Evolutionary conservation across 176 grass and related monocot genomes (phyloP), one percentile per base, ranked within the genome.

Genomic region (Raddia distichophylla): DNA sequence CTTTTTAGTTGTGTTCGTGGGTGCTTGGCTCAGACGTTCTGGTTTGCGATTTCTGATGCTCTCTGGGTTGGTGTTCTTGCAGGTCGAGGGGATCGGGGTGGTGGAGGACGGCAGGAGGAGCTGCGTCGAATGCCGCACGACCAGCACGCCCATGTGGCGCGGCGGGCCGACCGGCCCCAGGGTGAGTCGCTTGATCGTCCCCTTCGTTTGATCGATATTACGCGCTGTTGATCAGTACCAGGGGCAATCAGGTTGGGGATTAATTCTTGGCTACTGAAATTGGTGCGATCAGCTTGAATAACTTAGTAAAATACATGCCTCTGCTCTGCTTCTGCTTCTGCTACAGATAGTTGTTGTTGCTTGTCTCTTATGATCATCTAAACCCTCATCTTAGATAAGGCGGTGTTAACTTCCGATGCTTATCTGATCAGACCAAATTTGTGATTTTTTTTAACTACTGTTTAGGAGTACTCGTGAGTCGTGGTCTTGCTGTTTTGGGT

Each of bases 81-180:
- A 86, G 86, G 82, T 84, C 45, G 45, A 9, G 27, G 85, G 16
- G 81, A 78, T 82, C 51, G 72, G 50, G 10, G 69, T 75, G 57
- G 15, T 60, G 76, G 89, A 76, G 47, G 85, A 76, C 78, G 90
- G 80, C 18, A 76, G 83, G 85, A 86, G 82, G 76, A 78, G 90
- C 81, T 95, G 93, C 71, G 76, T 91, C 64, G 83, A 92, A 83
- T 95, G 93, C 85, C 85, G 80, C 74, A 85, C 93, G 50, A 95
- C 90, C 80, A 84, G 83, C 52, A 92, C 93, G 74, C 90, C 93
- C 73, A 91, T 95, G 52, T 95, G 93, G 93, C 74, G 90, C 64
- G 80, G 93, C 40, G 93, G 93, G 16, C 90, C 93, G 32, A 87
- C 89, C 17, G 93, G 93, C 1, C 90, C 84, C 34, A 95, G 91